Evolutionary conservation across 2,329 filamentous ascomycete species (phyloP), one percentile per base, ranked within the genome.

Genomic region (Scleromitrula shiraiana): DNA sequence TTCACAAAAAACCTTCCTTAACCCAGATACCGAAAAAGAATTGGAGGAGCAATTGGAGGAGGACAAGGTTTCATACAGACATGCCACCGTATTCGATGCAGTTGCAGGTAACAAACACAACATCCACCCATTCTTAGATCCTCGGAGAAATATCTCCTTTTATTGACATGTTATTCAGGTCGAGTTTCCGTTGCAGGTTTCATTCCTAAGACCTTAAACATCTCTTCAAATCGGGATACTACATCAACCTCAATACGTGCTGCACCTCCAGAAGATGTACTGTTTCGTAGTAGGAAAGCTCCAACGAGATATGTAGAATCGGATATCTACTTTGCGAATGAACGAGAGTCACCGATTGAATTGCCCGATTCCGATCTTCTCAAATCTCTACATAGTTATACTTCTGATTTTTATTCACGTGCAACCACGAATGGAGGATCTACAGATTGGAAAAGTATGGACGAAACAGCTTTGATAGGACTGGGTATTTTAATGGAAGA

Each of bases 401-500:
- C 79, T 1, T 80, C 83, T 45, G 75, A 77, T 48, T 85, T 80
- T 62, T 89, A 88, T 65, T 70, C 70, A 32, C 55, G 56, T 15
- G 51, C 56, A 33, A 56, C 54, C 19, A 23, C 40, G 32, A 56
- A 59, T 42, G 49, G 54, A 5, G 66, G 60, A 15, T 48, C 52
- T n/a, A 62, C 57, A 22, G 66, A 69, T 41, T 74, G 67, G 60
- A 67, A 73, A 54, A 85, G 79, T 63, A 78, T 91, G 76, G 84
- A 91, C 60, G 86, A 88, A 68, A 88, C 84, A 12, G 85, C 85
- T 4, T 70, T 91, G 50, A 68, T 91, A 46, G 84, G 85, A 1
- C 72, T 91, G 59, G 85, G 85, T 1, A 79, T 91, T 41, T 65
- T 91, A 49, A 68, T 90, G 35, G 85, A 91, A 65, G 86, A 91